A percentile compares a stretch with the other conserved stretches of the same genome.
phyloP scores from a whole-genome alignment of 2,329 filamentous ascomycete genomes.

The Microdochium nivale region DNA sequence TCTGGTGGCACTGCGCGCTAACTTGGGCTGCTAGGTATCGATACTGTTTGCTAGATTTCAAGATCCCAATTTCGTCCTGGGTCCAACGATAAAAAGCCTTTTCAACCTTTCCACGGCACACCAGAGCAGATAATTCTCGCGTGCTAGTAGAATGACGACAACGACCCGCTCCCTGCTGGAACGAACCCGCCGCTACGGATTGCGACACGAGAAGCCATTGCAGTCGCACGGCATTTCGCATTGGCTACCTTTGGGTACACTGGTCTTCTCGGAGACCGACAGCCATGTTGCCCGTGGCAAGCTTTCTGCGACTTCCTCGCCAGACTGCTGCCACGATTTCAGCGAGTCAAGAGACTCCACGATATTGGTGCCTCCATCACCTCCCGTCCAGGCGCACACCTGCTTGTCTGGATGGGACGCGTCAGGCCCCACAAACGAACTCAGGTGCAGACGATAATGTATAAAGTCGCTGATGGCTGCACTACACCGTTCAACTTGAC shows the following conservation, averaged over 20 bases:
- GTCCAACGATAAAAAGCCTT: conserved; percentile 23
- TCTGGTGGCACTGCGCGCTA: conserved; percentile 6
- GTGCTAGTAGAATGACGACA: neutral
- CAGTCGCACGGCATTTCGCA: no score
- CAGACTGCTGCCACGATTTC: no score
- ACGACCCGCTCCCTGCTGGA: neutral
- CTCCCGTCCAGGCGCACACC: neutral
- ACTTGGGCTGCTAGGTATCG: conserved; percentile 2
- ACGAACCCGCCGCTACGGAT: neutral
- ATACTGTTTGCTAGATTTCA: neutral
- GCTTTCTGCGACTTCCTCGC: no score
- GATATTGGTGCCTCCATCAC: neutral
- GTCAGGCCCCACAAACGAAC: neutral
- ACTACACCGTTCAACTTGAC: neutral
- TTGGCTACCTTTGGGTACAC: no score
- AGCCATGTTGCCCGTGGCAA: no score
- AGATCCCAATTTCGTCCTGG: conserved; percentile 16
- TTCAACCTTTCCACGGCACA: neutral
- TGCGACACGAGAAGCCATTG: no score
- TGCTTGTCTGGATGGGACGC: neutral
- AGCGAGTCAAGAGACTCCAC: neutral
- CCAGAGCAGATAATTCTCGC: neutral
- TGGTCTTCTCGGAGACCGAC: no score
- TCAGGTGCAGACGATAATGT: neutral
- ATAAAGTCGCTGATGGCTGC: neutral